A percentile compares a stretch with the other conserved stretches of the same genome.
Conservation (phyloP, 768 basidiomycete genomes). For the Tulasnella sp. region DNA sequence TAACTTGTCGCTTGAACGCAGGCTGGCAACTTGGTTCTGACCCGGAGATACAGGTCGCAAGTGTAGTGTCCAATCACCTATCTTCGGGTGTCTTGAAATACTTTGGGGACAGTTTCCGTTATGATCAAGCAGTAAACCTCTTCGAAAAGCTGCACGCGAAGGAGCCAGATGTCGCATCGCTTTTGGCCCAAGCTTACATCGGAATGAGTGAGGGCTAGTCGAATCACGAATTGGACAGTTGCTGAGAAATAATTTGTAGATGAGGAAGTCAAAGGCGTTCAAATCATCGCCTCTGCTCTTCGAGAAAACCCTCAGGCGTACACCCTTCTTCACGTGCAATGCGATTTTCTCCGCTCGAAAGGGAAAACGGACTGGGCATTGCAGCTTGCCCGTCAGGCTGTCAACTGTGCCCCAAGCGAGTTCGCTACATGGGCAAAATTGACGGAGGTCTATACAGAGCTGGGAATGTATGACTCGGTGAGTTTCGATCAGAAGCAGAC, state of each 20-base stretch:
- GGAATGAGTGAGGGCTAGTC: conserved; percentile 76
- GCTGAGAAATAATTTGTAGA: conserved; percentile 36
- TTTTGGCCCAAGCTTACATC: conserved; percentile 82
- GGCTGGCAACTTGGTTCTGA: conserved; percentile 99
- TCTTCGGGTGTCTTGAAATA: conserved; percentile 94
- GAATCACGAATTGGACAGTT: not conserved
- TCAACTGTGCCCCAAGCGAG: conserved; percentile 96
- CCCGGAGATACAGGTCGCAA: conserved; percentile 97
- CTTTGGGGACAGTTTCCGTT: conserved; percentile 85
- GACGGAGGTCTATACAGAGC: conserved; percentile 87
- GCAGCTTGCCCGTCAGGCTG: conserved; percentile 84
- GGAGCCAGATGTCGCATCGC: conserved; percentile 80
- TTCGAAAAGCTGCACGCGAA: conserved; percentile 81
- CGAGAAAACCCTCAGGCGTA: conserved; percentile 84
- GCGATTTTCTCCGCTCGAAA: conserved; percentile 84
- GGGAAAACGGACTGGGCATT: conserved; percentile 80
- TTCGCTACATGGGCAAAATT: conserved; percentile 99
- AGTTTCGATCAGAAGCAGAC: conserved; percentile 4
- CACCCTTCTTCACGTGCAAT: conserved; percentile 86
- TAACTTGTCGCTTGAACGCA: conserved; percentile 22
- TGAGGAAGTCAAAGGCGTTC: conserved; percentile 96
- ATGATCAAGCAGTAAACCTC: conserved; percentile 77
- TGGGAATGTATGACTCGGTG: conserved; percentile 70
- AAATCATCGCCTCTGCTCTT: conserved; percentile 80
- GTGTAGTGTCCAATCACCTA: conserved; percentile 90